These are phyloP conservation scores for Fusarium napiforme DNA, from an alignment of 2,329 filamentous ascomycete genomes.

Conservation along the genomic window DNA sequence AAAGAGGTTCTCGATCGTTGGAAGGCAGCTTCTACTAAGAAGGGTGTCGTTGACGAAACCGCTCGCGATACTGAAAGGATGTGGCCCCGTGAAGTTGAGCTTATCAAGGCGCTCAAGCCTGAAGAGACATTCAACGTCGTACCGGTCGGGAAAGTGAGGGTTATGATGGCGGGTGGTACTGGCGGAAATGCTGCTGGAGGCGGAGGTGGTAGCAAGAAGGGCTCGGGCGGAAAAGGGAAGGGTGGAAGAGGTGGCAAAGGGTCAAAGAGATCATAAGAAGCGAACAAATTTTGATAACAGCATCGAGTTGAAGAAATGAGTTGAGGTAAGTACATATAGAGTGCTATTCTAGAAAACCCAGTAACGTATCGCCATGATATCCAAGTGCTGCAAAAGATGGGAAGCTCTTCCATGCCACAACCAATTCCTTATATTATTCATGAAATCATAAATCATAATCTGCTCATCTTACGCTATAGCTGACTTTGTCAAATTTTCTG, in stretches of 20 bases:
- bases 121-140: conserved; percentile 84
- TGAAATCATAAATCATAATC: conserved; percentile 14
- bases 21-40: conserved; percentile 71
- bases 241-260: conserved; percentile 54
- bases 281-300: neutral
- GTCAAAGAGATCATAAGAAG: conserved; percentile 53
- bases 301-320: conserved; percentile 1
- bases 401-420: neutral
- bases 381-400: conserved; percentile 9
- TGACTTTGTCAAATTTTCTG: conserved; percentile 59
- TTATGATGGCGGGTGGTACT: conserved; percentile 71
- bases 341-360: conserved; percentile 15
- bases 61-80: conserved; percentile 76
- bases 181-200: conserved; percentile 52
- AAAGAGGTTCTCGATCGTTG: conserved; percentile 89
- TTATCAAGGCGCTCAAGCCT: conserved; percentile 82
- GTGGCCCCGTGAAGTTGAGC: conserved; percentile 86
- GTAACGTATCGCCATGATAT: conserved; percentile 19
- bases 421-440: conserved; percentile 1
- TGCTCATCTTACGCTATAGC: conserved; percentile 24
- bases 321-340: conserved; percentile 18
- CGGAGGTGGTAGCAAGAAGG: conserved; percentile 54
- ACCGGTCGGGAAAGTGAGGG: conserved; percentile 81
- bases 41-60: conserved; percentile 69
- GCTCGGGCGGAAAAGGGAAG: conserved; percentile 50